Evolutionary conservation across 345 rosid species (phyloP), one percentile per base, ranked within the genome.

Genomic region (Abelmoschus esculentus): DNA sequence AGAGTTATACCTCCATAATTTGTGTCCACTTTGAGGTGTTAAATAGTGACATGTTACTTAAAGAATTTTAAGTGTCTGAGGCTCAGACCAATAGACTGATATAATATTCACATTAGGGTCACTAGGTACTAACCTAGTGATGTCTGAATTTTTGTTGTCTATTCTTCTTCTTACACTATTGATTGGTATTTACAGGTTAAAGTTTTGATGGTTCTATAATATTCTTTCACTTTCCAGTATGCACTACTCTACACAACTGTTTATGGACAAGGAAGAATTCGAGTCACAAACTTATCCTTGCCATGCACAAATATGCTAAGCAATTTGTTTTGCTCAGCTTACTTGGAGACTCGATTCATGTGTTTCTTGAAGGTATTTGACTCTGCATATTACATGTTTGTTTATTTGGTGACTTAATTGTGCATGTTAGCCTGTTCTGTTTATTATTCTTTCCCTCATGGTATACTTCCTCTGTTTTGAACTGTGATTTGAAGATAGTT

Each of bases 241-340:
- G 99, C 95, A 50, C 91, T 96, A 73, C 92, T 96, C 73, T 92
- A 92, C 76, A 96, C 99, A 49, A 92, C 97, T 59, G 80, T 86
- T 40, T 83, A 85, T 75, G 99, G 99, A 69, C 91, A 92, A 84
- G 85, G 99, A 80, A 89, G 98, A 87, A 96, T 96, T 73, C 90
- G 98, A 66, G 87, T 96, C 63, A 77, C 89, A 62, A 96, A 86
- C 75, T 80, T 96, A 77, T 92, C 99, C 59, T 80, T 96, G 83
- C 89, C 98, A 15, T 89, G 98, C 84, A 96, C 97, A 67, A 90
- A 80, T 79, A 85, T 84, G 87, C 83, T 96, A 66, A 90, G 96
- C 72, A 89, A 88, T 83, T 71, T 96, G 73, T 96, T 92, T 74
- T 92, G 98, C 62, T 74, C 89, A 67, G 99, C 99, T 78, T 98